phyloP scores from a whole-genome alignment of 2,329 filamentous ascomycete species.

The Fonsecaea erecta region DNA sequence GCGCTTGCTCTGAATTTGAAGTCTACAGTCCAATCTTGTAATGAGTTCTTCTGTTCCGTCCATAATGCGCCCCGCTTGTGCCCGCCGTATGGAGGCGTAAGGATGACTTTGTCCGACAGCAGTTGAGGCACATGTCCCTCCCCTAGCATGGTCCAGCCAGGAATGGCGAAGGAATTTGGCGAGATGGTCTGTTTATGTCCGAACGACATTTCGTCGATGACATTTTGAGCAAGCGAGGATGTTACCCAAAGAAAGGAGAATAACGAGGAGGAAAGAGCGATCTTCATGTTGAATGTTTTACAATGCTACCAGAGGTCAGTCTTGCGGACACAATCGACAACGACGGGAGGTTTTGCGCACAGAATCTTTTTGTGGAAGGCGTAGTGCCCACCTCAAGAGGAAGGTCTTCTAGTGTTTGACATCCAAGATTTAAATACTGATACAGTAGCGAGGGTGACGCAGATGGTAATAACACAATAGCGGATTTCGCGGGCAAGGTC shows the following conservation, averaged over 20 bases:
- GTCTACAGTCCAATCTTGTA: conserved; percentile 76
- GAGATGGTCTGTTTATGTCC: conserved; percentile 62
- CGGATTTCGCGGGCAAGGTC: conserved; percentile 58
- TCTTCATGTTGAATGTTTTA: conserved; percentile 24
- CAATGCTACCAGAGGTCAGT: background rate
- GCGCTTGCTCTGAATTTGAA: conserved; percentile 87
- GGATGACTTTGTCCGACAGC: conserved; percentile 86
- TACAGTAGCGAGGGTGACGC: conserved; percentile 44
- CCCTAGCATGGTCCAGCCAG: conserved; percentile 60
- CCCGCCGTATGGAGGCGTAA: conserved; percentile 86
- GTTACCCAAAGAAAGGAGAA: conserved; percentile 25
- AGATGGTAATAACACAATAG: conserved; percentile 56
- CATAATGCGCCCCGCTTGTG: conserved; percentile 84
- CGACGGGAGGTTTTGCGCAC: background rate
- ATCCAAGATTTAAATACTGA: conserved; percentile 32
- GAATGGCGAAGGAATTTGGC: conserved; percentile 54
- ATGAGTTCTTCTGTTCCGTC: conserved; percentile 63
- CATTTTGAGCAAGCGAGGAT: conserved; percentile 29
- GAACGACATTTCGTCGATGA: conserved; percentile 37
- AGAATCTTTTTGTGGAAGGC: background rate
- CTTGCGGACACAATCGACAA: background rate
- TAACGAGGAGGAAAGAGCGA: conserved; percentile 14
- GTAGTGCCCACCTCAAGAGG: conserved; percentile 8
- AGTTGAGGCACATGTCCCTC: conserved; percentile 62
- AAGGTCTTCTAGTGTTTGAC: conserved; percentile 14